Conservation (phyloP, 2,329 filamentous ascomycete species). For the Grosmannia clavigera region DNA sequence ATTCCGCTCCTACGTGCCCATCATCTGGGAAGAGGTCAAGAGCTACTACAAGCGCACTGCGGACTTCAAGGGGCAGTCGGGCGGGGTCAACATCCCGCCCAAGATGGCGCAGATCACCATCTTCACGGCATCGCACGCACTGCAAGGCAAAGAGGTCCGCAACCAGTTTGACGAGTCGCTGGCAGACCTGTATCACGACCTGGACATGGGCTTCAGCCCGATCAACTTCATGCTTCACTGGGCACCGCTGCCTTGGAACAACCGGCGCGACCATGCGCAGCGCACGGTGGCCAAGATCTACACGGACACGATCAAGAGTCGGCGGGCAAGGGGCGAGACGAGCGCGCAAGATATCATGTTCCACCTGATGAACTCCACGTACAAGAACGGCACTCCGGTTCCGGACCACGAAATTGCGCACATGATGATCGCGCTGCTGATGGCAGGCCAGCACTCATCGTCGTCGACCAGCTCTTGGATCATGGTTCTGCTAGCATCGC, state of each 20-base stretch:
- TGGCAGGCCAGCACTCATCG: slow-evolving; percentile 75
- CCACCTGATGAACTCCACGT: slow-evolving; percentile 64
- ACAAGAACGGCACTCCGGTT: slow-evolving; percentile 58
- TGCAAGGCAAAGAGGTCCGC: slow-evolving; percentile 68
- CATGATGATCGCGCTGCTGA: slow-evolving; percentile 78
- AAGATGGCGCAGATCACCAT: slow-evolving; percentile 68
- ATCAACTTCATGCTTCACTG: slow-evolving; percentile 77
- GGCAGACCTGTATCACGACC: slow-evolving; percentile 65
- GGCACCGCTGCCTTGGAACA: slow-evolving; percentile 66
- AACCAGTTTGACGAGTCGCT: slow-evolving; percentile 59
- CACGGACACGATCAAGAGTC: slow-evolving; percentile 54
- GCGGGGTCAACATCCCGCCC: slow-evolving; percentile 50
- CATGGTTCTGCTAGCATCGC: slow-evolving; percentile 57
- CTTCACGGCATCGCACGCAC: slow-evolving; percentile 64
- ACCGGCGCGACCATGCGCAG: slow-evolving; percentile 58
- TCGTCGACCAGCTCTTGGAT: slow-evolving; percentile 71
- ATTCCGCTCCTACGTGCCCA: slow-evolving; percentile 51
- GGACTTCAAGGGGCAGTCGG: slow-evolving; percentile 45
- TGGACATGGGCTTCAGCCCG: slow-evolving; percentile 66
- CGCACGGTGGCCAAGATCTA: slow-evolving; percentile 66
- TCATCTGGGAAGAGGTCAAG: slow-evolving; percentile 58
- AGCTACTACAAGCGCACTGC: slow-evolving; percentile 48
- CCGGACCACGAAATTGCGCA: slow-evolving; percentile 68
- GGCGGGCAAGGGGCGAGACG: slow-evolving; percentile 37
- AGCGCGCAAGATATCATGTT: slow-evolving; percentile 59